Evolutionary conservation across 2,329 filamentous ascomycete genomes (phyloP), one percentile per base, ranked within the genome.

Genomic region (Fusarium sp.): DNA sequence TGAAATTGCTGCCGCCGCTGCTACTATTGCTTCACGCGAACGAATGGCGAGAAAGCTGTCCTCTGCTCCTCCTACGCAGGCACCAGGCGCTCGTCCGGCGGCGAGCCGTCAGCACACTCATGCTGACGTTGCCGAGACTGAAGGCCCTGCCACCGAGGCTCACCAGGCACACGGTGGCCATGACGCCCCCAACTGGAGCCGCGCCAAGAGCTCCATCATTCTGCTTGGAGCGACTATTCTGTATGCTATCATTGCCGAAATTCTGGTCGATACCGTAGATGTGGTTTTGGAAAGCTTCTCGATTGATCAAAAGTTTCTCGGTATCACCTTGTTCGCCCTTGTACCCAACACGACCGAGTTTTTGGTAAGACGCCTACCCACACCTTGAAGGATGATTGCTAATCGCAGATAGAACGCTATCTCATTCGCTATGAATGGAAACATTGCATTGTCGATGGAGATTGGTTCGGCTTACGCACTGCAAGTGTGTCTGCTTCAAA

Each of bases 321-420:
- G 95, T 42, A 96, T 99, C 65, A 98, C 95, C 1, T 81, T 99
- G 42, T 99, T 99, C 75, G 94, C 96, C 6, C 82, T 99, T 62
- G 96, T 99, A 8, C 95, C 95, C 11, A 99, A 99, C 78, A 98
- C 95, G 1, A 99, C 95, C 1, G 95, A 99, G 73, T 99, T 99
- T 73, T 76, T 99, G 80, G 90, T 94, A 83, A 79, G 88, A 2
- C 15, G 19, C 68, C 15, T 31, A 25, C 39, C 9, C 17, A 23
- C 7, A 7, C 10, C 14, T 42, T 45, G 6, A 68, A 9, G n/a
- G 31, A 21, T 21, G 27, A n/a, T 32, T 29, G 41, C 60, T 62
- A 54, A 66, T 54, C 37, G 6, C 2, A 13, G 1, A 36, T 25
- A 93, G 88, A 99, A 99, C 76, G 95, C 94, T 73, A 99, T 99